phyloP scores from a whole-genome alignment of 345 rosid genomes.

The Dimocarpus longan region DNA sequence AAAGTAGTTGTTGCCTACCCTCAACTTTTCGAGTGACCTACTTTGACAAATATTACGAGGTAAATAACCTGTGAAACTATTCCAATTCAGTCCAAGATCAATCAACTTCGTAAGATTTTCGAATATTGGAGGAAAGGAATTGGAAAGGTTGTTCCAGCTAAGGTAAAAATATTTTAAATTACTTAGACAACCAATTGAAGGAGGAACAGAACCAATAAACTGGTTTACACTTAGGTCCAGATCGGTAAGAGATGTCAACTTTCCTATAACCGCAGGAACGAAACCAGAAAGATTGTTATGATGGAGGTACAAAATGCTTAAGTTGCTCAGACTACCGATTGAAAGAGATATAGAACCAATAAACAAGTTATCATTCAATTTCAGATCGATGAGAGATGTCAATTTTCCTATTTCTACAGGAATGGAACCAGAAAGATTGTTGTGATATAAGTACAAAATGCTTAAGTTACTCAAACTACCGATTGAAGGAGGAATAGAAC shows the following conservation, averaged over 20 bases:
- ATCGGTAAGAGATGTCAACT: constrained; percentile 17
- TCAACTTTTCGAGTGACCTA: neutral
- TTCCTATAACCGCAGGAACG: constrained; percentile 25
- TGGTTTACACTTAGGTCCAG: neutral
- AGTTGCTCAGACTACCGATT: too few species aligned
- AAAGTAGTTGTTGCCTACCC: too few species aligned
- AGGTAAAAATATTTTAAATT: neutral
- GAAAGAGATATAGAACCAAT: too few species aligned
- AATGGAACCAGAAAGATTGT: too few species aligned
- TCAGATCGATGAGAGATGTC: too few species aligned
- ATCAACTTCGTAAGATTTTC: too few species aligned
- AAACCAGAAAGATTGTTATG: constrained; percentile 32
- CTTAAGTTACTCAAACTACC: constrained; percentile 26
- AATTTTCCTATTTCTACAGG: too few species aligned
- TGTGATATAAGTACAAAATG: neutral
- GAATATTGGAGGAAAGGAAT: neutral
- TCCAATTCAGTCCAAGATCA: too few species aligned
- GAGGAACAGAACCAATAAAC: neutral
- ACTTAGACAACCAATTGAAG: too few species aligned
- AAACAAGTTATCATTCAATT: too few species aligned
- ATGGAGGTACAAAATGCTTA: neutral
- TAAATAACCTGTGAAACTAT: too few species aligned
- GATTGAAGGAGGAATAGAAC: constrained; percentile 24
- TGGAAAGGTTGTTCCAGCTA: neutral
- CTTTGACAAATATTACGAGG: neutral